phyloP scores from a whole-genome alignment of 2,329 filamentous ascomycete genomes.

The Incumbomyces lentus region DNA sequence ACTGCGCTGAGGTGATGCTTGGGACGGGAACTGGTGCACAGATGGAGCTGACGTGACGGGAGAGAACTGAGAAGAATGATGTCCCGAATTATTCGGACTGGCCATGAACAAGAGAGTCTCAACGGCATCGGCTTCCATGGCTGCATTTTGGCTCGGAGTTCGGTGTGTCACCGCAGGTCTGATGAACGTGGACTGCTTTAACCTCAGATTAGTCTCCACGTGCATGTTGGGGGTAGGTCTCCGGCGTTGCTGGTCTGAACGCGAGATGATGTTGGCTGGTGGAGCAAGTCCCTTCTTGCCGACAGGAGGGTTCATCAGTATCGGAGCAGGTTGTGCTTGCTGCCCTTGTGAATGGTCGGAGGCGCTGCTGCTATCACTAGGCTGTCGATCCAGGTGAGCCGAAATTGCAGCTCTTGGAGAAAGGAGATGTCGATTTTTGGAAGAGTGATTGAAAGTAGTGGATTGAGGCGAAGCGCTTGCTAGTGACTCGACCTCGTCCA shows the following conservation, averaged over 20 bases:
- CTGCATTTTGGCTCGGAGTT: slow-evolving; percentile 33
- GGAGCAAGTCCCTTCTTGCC: slow-evolving; percentile 28
- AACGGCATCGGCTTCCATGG: slow-evolving; percentile 42
- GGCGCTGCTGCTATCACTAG: slow-evolving; percentile 19
- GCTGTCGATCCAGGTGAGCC: slow-evolving; percentile 14
- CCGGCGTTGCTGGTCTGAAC: slow-evolving; percentile 25
- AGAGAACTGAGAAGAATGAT: slow-evolving; percentile 26
- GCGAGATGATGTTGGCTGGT: slow-evolving; percentile 31
- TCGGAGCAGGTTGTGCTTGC: neutral
- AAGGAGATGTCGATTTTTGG: slow-evolving; percentile 39
- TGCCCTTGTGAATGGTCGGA: neutral
- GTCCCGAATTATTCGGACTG: slow-evolving; percentile 38
- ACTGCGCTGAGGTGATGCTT: slow-evolving; percentile 16
- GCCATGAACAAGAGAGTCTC: slow-evolving; percentile 42
- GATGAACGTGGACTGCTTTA: neutral
- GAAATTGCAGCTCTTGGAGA: slow-evolving; percentile 36
- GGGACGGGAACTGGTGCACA: slow-evolving; percentile 13
- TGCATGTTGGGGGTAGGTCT: slow-evolving; percentile 30
- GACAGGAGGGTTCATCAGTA: slow-evolving; percentile 10
- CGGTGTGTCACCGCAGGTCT: slow-evolving; percentile 22
- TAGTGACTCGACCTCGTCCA: slow-evolving; percentile 67
- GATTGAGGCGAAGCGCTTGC: slow-evolving; percentile 57
- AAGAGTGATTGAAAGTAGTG: slow-evolving; percentile 47
- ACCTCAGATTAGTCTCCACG: neutral
- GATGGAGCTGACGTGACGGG: slow-evolving; percentile 18